Evolutionary conservation across 2,329 filamentous ascomycete genomes (phyloP), one percentile per base, ranked within the genome.

Genomic region (Sclerotinia trifoliorum): DNA sequence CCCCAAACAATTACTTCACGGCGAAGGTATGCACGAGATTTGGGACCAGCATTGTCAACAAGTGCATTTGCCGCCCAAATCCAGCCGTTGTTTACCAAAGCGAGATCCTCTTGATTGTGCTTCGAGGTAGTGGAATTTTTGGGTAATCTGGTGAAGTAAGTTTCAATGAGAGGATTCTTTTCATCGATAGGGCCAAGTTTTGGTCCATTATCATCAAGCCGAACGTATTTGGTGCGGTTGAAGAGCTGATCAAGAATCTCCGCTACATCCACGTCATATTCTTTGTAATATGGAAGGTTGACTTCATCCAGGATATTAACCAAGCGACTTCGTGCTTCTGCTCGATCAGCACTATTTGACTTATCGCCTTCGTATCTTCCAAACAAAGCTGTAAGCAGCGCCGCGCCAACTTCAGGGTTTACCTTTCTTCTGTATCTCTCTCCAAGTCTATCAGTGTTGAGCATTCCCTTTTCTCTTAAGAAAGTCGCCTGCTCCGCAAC

Each of bases 1-100:
- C 94, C 94, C 95, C 95, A 99, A 42, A 97, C 91, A 73, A 99
- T 98, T 70, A 99, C 93, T 79, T 99, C 93, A 73, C 95, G 88
- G 65, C 93, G 88, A n/a, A 99, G 85, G 76, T 99, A 99, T n/a
- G 94, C 93, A 67, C 90, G 89, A 11, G 94, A 97, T 58, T 91
- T 84, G 0, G 93, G 90, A 0, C 96, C 96, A 42, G 95, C 95
- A 76, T 98, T 95, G 80, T 99, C 95, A 55, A 92, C 85, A 79
- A 98, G 86, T 1, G 95, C 94, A 80, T 98, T 96, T 7, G 94
- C 94, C 69, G 92, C 94, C 95, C 95, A 99, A 11, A 99, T 94
- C 95, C 95, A 99, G 55, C 95, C 95, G 77, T 99, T 99, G 80
- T 98, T 98, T 52, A 90, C 94, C 64, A 99, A 81, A 2, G 92